A percentile compares a stretch with the other conserved stretches of the same genome.
These are phyloP conservation scores for Simplicillium aogashimaense DNA, from an alignment of 2,329 filamentous ascomycete genomes.

Conservation along the genomic window DNA sequence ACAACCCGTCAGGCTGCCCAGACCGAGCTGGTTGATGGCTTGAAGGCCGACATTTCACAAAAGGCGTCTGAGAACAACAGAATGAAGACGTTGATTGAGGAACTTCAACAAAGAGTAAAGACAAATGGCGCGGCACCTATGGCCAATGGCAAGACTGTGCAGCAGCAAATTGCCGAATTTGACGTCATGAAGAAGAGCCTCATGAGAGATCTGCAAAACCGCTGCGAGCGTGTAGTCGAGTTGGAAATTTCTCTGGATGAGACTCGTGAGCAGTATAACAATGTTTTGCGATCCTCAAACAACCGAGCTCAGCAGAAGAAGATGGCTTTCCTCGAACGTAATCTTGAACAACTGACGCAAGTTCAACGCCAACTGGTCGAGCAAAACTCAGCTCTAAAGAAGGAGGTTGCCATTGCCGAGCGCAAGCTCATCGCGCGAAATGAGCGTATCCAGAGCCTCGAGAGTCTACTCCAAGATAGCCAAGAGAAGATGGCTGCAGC, in stretches of 20 bases:
- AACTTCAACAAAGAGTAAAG: slow-evolving; percentile 67
- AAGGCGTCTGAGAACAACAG: slow-evolving; percentile 76
- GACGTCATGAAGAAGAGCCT: slow-evolving; percentile 99
- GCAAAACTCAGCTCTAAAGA: slow-evolving; percentile 94
- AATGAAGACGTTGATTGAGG: slow-evolving; percentile 71
- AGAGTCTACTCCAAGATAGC: slow-evolving; percentile 86
- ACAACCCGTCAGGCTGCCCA: slow-evolving; percentile 65
- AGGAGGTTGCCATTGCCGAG: slow-evolving; percentile 97
- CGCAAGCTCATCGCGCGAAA: slow-evolving; percentile 93
- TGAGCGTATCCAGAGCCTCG: slow-evolving; percentile 90
- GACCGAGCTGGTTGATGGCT: slow-evolving; percentile 62
- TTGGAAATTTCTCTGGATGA: slow-evolving; percentile 96
- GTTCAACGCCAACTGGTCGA: slow-evolving; percentile 96
- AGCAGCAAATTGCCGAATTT: slow-evolving; percentile 97
- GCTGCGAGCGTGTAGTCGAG: slow-evolving; percentile 95
- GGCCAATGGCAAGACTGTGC: slow-evolving; percentile 79
- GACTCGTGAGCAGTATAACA: slow-evolving; percentile 98
- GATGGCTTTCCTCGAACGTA: slow-evolving; percentile 98
- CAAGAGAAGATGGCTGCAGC: slow-evolving; percentile 97
- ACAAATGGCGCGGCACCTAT: slow-evolving; percentile 48
- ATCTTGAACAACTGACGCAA: slow-evolving; percentile 93
- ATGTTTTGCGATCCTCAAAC: slow-evolving; percentile 90
- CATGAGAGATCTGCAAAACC: slow-evolving; percentile 97
- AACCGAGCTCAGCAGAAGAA: slow-evolving; percentile 99
- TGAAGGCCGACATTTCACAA: slow-evolving; percentile 65